phyloP scores from a whole-genome alignment of 768 basidiomycete genomes.

The Suillus occidentalis region DNA sequence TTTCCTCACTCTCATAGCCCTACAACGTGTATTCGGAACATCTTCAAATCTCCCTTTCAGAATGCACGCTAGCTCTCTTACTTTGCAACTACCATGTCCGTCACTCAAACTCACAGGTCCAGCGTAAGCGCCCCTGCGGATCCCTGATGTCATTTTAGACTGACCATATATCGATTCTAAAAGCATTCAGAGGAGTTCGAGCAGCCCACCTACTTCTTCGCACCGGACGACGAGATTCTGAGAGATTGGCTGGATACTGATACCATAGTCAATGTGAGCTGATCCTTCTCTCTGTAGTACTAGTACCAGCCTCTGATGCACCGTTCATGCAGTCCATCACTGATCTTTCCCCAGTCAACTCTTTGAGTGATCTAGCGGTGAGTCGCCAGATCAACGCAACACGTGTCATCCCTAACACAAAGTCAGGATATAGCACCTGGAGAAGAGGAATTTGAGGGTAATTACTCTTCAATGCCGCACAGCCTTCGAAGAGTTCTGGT shows the following conservation, averaged over 20 bases:
- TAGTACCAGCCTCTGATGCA: constrained; percentile 1
- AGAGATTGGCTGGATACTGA: constrained; percentile 26
- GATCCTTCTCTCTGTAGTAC: constrained; percentile 1
- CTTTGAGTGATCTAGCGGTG: constrained; percentile 29
- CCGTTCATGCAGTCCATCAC: constrained; percentile 16
- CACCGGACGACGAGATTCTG: constrained; percentile 15
- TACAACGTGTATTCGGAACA: constrained; percentile 5
- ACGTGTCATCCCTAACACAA: constrained; percentile 21
- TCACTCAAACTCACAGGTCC: constrained; percentile 10
- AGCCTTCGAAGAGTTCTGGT: constrained; percentile 31
- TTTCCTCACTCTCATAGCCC: constrained; percentile 7
- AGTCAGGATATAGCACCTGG: constrained; percentile 30
- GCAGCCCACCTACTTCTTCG: constrained; percentile 6
- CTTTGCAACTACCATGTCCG: constrained; percentile 11
- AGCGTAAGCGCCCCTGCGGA: constrained; percentile 8
- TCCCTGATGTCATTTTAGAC: neutral
- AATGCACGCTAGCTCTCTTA: constrained; percentile 9
- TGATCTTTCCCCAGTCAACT: constrained; percentile 23
- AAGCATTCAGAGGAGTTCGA: constrained; percentile 12
- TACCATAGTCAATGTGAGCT: constrained; percentile 28
- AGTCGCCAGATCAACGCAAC: constrained; percentile 22
- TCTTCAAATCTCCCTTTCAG: constrained; percentile 8
- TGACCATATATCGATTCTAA: constrained; percentile 1
- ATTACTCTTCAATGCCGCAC: constrained; percentile 29
- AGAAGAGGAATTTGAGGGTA: constrained; percentile 22